Percentiles rank a stretch among this genome's conserved stretches.
Evolutionary conservation across 2,329 filamentous ascomycete species (phyloP).

Genomic region (Aspergillus carbonarius): DNA sequence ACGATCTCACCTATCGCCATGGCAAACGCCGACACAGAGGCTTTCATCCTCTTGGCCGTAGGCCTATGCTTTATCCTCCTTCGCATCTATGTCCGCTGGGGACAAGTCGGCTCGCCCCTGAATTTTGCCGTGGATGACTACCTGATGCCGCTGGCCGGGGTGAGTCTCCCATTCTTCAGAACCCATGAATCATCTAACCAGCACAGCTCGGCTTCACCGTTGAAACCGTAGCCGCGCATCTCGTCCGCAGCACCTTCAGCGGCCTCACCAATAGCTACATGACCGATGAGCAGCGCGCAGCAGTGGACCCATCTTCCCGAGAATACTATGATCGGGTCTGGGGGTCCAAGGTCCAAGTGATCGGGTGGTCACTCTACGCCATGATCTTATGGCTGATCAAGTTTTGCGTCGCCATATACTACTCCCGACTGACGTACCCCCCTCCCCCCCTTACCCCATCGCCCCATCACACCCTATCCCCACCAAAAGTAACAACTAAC

Average conservation of each 20-base stretch:
- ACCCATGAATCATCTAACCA: background rate
- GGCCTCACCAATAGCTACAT: constrained; percentile 59
- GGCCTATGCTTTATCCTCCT: constrained; percentile 50
- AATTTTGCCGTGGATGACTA: constrained; percentile 57
- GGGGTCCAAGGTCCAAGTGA: constrained; percentile 53
- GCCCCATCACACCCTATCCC: too few relatives aligned
- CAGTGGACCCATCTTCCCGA: constrained; percentile 42
- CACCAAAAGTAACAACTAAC: too few relatives aligned
- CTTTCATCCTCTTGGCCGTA: constrained; percentile 51
- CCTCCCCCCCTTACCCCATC: background rate
- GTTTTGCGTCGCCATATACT: constrained; percentile 55
- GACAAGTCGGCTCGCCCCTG: constrained; percentile 41
- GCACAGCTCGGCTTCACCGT: constrained; percentile 48
- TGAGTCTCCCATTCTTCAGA: constrained; percentile 32
- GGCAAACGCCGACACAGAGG: constrained; percentile 29
- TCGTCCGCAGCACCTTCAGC: constrained; percentile 46
- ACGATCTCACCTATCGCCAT: background rate
- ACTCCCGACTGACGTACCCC: constrained; percentile 50
- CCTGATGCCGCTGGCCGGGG: constrained; percentile 53
- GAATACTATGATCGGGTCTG: constrained; percentile 50
- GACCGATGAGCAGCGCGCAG: constrained; percentile 49
- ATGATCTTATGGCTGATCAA: constrained; percentile 55
- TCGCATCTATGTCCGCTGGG: constrained; percentile 50
- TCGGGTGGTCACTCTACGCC: constrained; percentile 56
- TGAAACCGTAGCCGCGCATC: constrained; percentile 50